Conservation (phyloP, 2,329 filamentous ascomycete species). For the Aspergillus vadensis region DNA sequence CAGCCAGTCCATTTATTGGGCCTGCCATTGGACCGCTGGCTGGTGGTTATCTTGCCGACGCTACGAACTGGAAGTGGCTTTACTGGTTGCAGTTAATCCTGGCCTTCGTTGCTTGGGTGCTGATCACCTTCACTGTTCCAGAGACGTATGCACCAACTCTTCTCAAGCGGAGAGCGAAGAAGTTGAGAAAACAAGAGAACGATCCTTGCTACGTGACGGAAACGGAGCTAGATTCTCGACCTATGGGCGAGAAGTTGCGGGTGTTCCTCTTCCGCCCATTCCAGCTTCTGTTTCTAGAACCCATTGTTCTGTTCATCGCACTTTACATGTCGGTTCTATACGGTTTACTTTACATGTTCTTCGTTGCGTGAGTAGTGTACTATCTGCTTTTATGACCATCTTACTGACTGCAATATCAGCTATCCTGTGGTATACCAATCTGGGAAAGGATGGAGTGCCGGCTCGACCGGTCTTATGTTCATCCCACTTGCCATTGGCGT, state of each 20-base stretch:
- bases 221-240: slow-evolving; percentile 73
- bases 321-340: slow-evolving; percentile 80
- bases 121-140: slow-evolving; percentile 85
- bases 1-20: slow-evolving; percentile 78
- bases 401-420: slow-evolving; percentile 25
- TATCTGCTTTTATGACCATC: not conserved
- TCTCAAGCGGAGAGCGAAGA: slow-evolving; percentile 68
- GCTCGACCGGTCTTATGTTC: slow-evolving; percentile 81
- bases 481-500: slow-evolving; percentile 80
- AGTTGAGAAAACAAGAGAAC: slow-evolving; percentile 69
- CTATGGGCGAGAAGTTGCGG: slow-evolving; percentile 66
- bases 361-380: slow-evolving; percentile 54
- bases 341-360: slow-evolving; percentile 56
- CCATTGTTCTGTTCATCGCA: slow-evolving; percentile 81
- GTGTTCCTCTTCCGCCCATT: slow-evolving; percentile 81
- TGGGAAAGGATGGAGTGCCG: slow-evolving; percentile 75
- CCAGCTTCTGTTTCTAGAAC: slow-evolving; percentile 79
- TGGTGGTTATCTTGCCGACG: slow-evolving; percentile 74
- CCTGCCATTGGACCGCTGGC: slow-evolving; percentile 75
- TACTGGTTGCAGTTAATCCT: slow-evolving; percentile 87
- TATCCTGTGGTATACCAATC: slow-evolving; percentile 68
- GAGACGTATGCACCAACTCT: slow-evolving; percentile 86
- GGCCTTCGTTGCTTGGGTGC: slow-evolving; percentile 66
- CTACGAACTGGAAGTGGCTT: slow-evolving; percentile 75
- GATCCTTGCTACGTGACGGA: slow-evolving; percentile 73